phyloP scores from a whole-genome alignment of 768 basidiomycete species.

The Cystofilobasidium macerans region DNA sequence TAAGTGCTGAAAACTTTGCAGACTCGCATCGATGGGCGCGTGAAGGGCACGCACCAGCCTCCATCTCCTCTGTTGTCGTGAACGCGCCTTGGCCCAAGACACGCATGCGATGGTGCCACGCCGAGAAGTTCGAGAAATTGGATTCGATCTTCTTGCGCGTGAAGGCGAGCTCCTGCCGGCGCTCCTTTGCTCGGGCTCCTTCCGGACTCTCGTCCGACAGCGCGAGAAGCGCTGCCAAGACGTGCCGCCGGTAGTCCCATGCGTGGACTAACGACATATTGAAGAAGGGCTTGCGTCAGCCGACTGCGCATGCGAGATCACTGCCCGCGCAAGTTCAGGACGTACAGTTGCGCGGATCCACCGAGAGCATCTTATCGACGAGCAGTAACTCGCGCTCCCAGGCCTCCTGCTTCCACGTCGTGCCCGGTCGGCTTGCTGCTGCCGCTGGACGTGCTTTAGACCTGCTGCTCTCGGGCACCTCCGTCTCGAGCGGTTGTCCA shows the following conservation, averaged over 20 bases:
- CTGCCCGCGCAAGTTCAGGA: slow-evolving; percentile 8
- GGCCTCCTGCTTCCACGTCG: slow-evolving; percentile 62
- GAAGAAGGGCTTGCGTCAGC: not conserved
- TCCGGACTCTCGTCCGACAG: slow-evolving; percentile 36
- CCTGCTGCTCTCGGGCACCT: slow-evolving; percentile 34
- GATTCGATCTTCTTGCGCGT: slow-evolving; percentile 82
- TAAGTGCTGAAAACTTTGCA: no score
- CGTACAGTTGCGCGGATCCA: slow-evolving; percentile 86
- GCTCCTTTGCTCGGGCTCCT: slow-evolving; percentile 31
- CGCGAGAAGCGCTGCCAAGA: slow-evolving; percentile 59
- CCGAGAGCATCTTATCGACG: slow-evolving; percentile 84
- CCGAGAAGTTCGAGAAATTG: slow-evolving; percentile 95
- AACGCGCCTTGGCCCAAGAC: not conserved
- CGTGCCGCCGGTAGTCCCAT: slow-evolving; percentile 86
- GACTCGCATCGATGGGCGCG: no score
- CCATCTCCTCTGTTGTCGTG: slow-evolving; percentile 46
- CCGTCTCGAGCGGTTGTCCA: slow-evolving; percentile 27
- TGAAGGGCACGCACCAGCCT: slow-evolving; percentile 49
- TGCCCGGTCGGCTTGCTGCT: not conserved
- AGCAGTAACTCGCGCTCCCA: slow-evolving; percentile 81
- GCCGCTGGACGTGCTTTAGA: slow-evolving; percentile 24
- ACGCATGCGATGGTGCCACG: slow-evolving; percentile 96
- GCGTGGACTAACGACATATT: slow-evolving; percentile 57
- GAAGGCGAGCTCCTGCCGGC: slow-evolving; percentile 63
- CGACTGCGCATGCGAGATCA: not conserved